Percentiles rank a stretch among this genome's conserved stretches.
These are phyloP conservation scores for Arthrobotrys conoides DNA, from an alignment of 2,329 filamentous ascomycete genomes.

Conservation along the genomic window DNA sequence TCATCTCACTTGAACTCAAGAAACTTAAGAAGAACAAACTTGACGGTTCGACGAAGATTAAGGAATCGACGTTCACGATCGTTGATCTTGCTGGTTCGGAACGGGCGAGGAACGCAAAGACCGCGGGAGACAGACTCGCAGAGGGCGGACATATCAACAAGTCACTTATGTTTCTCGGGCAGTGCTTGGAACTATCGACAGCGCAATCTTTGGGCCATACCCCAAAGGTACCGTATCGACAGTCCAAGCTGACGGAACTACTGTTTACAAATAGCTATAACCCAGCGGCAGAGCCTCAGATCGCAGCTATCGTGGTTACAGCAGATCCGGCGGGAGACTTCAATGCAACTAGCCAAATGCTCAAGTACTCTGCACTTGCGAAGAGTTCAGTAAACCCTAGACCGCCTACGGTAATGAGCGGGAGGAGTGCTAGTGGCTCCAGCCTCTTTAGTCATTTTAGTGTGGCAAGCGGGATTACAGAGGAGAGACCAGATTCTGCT, in stretches of 20 bases:
- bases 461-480: slow-evolving; percentile 71
- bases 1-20: slow-evolving; percentile 58
- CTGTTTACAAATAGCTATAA: slow-evolving; percentile 91
- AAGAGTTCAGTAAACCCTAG: slow-evolving; percentile 93
- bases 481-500: slow-evolving; percentile 75
- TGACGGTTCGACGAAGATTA: slow-evolving; percentile 71
- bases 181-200: slow-evolving; percentile 91
- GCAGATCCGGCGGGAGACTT: slow-evolving; percentile 94
- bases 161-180: slow-evolving; percentile 96
- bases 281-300: slow-evolving; percentile 76
- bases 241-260: slow-evolving; percentile 87
- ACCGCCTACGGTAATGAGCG: slow-evolving; percentile 54
- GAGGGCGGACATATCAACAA: slow-evolving; percentile 99
- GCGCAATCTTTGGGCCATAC: slow-evolving; percentile 66
- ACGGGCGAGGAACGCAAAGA: slow-evolving; percentile 92
- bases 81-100: slow-evolving; percentile 96
- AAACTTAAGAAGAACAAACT: slow-evolving; percentile 71
- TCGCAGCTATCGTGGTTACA: slow-evolving; percentile 94
- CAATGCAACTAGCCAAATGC: slow-evolving; percentile 95
- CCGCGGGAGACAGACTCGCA: slow-evolving; percentile 88
- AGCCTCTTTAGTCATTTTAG: slow-evolving; percentile 75
- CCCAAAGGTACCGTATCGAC: slow-evolving; percentile 77
- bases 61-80: slow-evolving; percentile 80
- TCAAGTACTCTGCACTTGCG: slow-evolving; percentile 92
- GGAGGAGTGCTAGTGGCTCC: slow-evolving; percentile 52